Evolutionary conservation across 805 yeast genomes (phyloP), one percentile per base, ranked within the genome.

Genomic region (Hanseniaspora nectarophila): DNA sequence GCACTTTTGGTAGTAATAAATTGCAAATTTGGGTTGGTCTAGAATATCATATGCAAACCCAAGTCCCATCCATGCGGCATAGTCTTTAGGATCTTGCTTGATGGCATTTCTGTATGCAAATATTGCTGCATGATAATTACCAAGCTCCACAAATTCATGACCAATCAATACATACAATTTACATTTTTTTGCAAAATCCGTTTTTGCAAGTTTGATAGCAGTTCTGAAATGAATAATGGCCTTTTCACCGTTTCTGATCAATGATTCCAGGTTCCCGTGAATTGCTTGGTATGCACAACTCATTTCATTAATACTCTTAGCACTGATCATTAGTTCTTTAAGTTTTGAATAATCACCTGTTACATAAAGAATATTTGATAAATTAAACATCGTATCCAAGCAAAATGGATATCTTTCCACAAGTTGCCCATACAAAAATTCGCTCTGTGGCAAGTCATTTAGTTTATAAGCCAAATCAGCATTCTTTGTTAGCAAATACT

Each of bases 161-260:
- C 99, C 99, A 96, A 92, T 88, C 54, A 92, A 71, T 0, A 97
- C 92, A 97, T 97, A 92, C 0, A 97, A 97, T 56, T 87, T 78
- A 18, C 46, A 32, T 15, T 34, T 49, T 33, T 42, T 37, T 20
- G 37, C 20, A 18, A 88, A 70, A 59, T 94, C 86, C 58, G 78
- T 78, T 55, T 83, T 78, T 63, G 88, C 85, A 55, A 92, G 71
- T 0, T 85, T 77, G 35, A 92, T 70, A 0, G 98, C 98, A 52
- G 97, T 74, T 59, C 87, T 82, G 62, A 89, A 92, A 67, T 87
- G 88, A 79, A 83, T 79, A 55, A 92, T 86, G 0, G 99, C 95
- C 66, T 85, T 85, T 64, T 88, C 97, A 66, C 92, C 98, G 59
- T 92, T 95, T 56, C 88, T 85, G 59, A 84, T 81, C 65, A 92